Conservation (phyloP, 2,329 filamentous ascomycete genomes). For the Hymenoscyphus occultus region DNA sequence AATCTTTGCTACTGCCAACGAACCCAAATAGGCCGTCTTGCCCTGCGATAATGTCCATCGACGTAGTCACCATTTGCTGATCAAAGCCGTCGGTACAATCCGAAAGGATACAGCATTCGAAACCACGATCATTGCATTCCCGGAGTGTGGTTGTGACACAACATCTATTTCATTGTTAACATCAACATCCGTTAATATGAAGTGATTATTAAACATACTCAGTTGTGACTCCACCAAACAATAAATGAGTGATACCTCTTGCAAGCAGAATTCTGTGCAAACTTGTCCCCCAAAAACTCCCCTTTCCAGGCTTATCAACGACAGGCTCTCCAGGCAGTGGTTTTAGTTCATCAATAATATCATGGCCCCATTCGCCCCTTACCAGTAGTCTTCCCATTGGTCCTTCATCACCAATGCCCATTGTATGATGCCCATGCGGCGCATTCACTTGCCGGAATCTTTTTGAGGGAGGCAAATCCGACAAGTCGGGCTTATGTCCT, state of each 20-base stretch:
- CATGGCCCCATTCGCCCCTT: slow-evolving; percentile 56
- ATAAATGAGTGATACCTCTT: slow-evolving; percentile 54
- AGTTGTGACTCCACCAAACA: slow-evolving; percentile 57
- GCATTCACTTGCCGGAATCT: slow-evolving; percentile 48
- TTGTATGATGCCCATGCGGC: slow-evolving; percentile 40
- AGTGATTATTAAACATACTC: too few species aligned
- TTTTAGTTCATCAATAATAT: slow-evolving; percentile 47
- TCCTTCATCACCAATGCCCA: slow-evolving; percentile 51
- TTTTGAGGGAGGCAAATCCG: slow-evolving; percentile 51
- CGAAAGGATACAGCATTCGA: slow-evolving; percentile 53
- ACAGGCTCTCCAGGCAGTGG: slow-evolving; percentile 35
- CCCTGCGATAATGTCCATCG: slow-evolving; percentile 49
- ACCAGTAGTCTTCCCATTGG: slow-evolving; percentile 57
- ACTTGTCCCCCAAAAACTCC: slow-evolving; percentile 55
- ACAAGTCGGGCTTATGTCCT: slow-evolving; percentile 53
- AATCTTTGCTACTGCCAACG: slow-evolving; percentile 42
- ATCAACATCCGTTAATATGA: too few species aligned
- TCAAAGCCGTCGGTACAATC: slow-evolving; percentile 51
- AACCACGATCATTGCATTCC: slow-evolving; percentile 59
- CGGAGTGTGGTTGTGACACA: slow-evolving; percentile 55
- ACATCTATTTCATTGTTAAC: slow-evolving; percentile 36
- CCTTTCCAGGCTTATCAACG: slow-evolving; percentile 44
- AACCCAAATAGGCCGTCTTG: slow-evolving; percentile 53
- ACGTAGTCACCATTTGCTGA: slow-evolving; percentile 43
- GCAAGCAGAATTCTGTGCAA: slow-evolving; percentile 52